Evolutionary conservation across 345 rosid genomes (phyloP).

Genomic region (Combretum micranthum): DNA sequence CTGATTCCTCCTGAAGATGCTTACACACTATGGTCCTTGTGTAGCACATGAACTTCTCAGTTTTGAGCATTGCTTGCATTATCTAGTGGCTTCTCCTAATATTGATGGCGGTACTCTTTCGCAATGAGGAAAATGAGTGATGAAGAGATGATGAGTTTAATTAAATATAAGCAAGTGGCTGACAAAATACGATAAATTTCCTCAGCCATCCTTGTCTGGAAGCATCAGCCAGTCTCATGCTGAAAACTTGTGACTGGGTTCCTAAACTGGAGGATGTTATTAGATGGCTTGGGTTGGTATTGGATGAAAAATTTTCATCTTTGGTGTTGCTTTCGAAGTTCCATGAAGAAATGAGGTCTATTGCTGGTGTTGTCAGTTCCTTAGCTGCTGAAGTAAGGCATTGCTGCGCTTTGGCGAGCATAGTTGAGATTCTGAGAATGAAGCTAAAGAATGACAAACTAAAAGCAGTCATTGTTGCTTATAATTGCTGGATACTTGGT

Average conservation of each 20-base stretch:
- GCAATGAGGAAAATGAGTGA: slow-evolving; percentile 52
- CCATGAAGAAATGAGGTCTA: slow-evolving; percentile 59
- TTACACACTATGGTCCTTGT: slow-evolving; percentile 51
- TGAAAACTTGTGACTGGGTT: slow-evolving; percentile 68
- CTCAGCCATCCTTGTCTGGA: slow-evolving; percentile 64
- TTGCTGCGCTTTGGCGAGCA: slow-evolving; percentile 36
- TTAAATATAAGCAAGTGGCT: slow-evolving; percentile 75
- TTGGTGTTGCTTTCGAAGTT: slow-evolving; percentile 59
- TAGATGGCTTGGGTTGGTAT: slow-evolving; percentile 50
- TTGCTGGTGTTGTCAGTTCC: slow-evolving; percentile 36
- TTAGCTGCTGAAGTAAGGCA: slow-evolving; percentile 59
- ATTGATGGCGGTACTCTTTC: slow-evolving; percentile 52
- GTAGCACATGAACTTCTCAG: slow-evolving; percentile 76
- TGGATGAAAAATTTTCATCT: slow-evolving; percentile 73
- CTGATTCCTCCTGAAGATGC: slow-evolving; percentile 66
- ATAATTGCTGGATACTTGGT: too few species aligned
- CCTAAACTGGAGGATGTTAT: slow-evolving; percentile 61
- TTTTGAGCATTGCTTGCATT: slow-evolving; percentile 73
- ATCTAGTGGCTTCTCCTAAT: slow-evolving; percentile 42
- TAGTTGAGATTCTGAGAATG: slow-evolving; percentile 40
- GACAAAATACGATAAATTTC: slow-evolving; percentile 69
- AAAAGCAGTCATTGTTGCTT: too few species aligned
- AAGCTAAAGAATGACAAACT: not conserved
- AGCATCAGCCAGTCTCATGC: slow-evolving; percentile 42
- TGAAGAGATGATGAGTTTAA: slow-evolving; percentile 55